Evolutionary conservation across 192 early-diverging fungal genomes (phyloP).

Genomic region (Gryganskiella cystojenkinii): DNA sequence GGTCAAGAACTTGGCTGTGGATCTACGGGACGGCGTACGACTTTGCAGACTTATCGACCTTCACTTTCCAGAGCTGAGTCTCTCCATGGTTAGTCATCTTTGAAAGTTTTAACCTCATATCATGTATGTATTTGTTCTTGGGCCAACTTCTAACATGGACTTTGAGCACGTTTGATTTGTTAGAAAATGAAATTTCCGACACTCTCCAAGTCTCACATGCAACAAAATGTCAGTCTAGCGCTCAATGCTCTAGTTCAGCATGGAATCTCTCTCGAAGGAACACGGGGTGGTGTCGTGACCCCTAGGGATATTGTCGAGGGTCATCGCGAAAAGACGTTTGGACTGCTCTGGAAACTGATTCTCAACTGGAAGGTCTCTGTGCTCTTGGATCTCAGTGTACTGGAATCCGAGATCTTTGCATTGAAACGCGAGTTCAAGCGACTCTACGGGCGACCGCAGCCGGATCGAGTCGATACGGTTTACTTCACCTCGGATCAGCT

Average conservation of each 20-base stretch:
- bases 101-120: too few relatives aligned
- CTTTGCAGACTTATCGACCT: slow-evolving; percentile 41
- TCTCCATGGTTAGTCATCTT: slow-evolving; percentile 18
- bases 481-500: slow-evolving; percentile 54
- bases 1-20: slow-evolving; percentile 46
- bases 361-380: slow-evolving; percentile 53
- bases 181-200: slow-evolving; percentile 55
- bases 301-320: slow-evolving; percentile 53
- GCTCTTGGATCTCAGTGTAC: slow-evolving; percentile 36
- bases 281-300: slow-evolving; percentile 30
- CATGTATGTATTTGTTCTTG: not conserved
- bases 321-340: slow-evolving; percentile 55
- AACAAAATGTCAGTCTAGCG: slow-evolving; percentile 50
- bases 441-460: slow-evolving; percentile 30
- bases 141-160: not conserved
- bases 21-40: slow-evolving; percentile 46
- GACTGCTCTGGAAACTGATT: slow-evolving; percentile 52
- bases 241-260: slow-evolving; percentile 30
- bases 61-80: slow-evolving; percentile 27
- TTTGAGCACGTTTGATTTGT: not conserved
- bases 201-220: slow-evolving; percentile 50
- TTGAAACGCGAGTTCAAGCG: slow-evolving; percentile 34
- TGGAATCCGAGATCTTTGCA: slow-evolving; percentile 34
- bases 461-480: slow-evolving; percentile 38
- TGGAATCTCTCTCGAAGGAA: slow-evolving; percentile 44